Conservation (phyloP, 1,284 basidiomycete species). For the Irpex lacteus region DNA sequence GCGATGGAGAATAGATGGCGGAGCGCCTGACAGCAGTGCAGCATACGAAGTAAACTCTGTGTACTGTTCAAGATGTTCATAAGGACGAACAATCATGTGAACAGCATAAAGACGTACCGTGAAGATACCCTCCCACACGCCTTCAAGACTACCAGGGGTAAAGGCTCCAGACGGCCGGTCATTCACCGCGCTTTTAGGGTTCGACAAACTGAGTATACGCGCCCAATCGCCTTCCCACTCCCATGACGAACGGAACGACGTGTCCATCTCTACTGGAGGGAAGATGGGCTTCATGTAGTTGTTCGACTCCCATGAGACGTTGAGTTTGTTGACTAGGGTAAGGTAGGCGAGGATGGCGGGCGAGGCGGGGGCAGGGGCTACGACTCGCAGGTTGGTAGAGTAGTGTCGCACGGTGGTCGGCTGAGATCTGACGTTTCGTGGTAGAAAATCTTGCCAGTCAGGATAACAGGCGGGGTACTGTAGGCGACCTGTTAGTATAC, state of each 20-base stretch:
- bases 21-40: slow-evolving; percentile 57
- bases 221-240: slow-evolving; percentile 52
- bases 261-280: slow-evolving; percentile 33
- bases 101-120: slow-evolving; percentile 42
- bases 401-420: slow-evolving; percentile 25
- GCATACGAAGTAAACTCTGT: slow-evolving; percentile 71
- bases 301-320: slow-evolving; percentile 22
- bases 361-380: slow-evolving; percentile 55
- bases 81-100: not conserved
- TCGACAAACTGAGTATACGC: slow-evolving; percentile 43
- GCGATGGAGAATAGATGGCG: slow-evolving; percentile 52
- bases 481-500: too few species aligned
- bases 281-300: slow-evolving; percentile 36
- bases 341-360: slow-evolving; percentile 73
- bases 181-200: slow-evolving; percentile 27
- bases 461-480: slow-evolving; percentile 59
- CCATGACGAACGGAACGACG: slow-evolving; percentile 18
- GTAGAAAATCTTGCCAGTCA: slow-evolving; percentile 59
- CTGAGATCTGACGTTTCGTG: slow-evolving; percentile 25
- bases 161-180: slow-evolving; percentile 43
- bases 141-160: slow-evolving; percentile 63
- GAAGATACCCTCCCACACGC: slow-evolving; percentile 75
- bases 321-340: slow-evolving; percentile 45
- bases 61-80: slow-evolving; percentile 43
- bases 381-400: slow-evolving; percentile 46